Base-by-base conservation (phyloP, 2,329 filamentous ascomycete species). In the Zymoseptoria brevis region DNA sequence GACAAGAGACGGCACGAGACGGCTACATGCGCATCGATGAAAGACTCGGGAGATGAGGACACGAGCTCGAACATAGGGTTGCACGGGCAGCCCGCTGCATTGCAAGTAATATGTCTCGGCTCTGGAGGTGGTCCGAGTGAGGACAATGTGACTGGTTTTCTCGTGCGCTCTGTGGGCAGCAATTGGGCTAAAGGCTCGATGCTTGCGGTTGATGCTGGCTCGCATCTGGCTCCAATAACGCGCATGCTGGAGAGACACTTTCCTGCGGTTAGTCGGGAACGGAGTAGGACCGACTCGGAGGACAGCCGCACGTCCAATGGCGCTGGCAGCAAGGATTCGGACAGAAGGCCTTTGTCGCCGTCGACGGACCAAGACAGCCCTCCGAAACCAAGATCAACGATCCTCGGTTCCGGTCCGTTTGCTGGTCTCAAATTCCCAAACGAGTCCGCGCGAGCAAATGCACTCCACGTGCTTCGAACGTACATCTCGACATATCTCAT, bases 141-240 rank as follows among this genome's bases (percentile, higher is more conserved):
- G 80, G 87, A 90, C 73, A 94, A 92, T 72, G 88, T 90, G 22
- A 96, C 93, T 0, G 90, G 91, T 2, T 85, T 97, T 59, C 83
- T 99, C 19, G 89, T 97, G 53, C 87, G 93, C 53, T 93, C 93
- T 4, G 81, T 87, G 8, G 83, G 86, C 29, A 83, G 87, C 56
- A 83, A 86, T 62, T 99, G 94, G 94, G 79, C 82, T 54, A 88
- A 86, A 67, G 87, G 88, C 51, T 96, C 91, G 0, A 75, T 96
- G 49, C 79, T 97, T 26, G 91, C 93, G n/a, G 87, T 99, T 56
- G 94, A 99, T 77, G 92, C 91, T 8, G 94, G 94, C 53, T 90
- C 92, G 30, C 89, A 96, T 72, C 82, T 99, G 49, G 86, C 89
- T 26, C 86, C 90, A 57, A 96, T 99, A 58, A 84, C 85, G n/a